Evolutionary conservation across 208 protist genomes (phyloP), one percentile per base, ranked within the genome.

Genomic region (Wallacemonas sp.): DNA sequence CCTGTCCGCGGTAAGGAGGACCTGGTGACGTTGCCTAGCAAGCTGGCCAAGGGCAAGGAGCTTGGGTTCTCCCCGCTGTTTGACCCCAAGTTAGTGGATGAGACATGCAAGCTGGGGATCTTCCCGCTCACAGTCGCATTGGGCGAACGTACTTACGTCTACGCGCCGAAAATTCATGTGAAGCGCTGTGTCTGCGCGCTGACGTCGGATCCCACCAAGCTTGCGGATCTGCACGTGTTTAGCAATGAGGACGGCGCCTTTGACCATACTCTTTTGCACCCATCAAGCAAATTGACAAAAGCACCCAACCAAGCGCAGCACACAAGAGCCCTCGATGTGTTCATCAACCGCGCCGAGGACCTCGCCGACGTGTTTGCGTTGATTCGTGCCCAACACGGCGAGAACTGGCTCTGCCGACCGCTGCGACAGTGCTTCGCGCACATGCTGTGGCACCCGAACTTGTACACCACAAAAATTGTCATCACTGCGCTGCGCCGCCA

Each of bases 391-490:
- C 87, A 93, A 60, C 87, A 94, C 65, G 82, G 86, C 12, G 88
- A 96, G 41, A 92, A 88, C 41, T 96, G 91, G 88, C 46, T 96
- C 1, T 96, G 88, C 54, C 66, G 64, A n/a, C 65, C 75, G 0
- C 63, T 96, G 44, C 88, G 91, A 8, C 34, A 67, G 24, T 92
- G 85, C 54, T 57, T 94, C 46, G 39, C 81, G 1, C 66, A 88
- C 47, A 94, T 96, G 79, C 81, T 90, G 73, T 60, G 71, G 2
- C 69, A 93, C 48, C 61, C 70, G 2, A 65, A 80, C 0, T 58
- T 75, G 29, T 94, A 80, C 39, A 39, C 24, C 12, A 92, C 88
- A 11, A 87, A 90, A 74, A 76, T 95, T 68, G 64, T 95, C 44
- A 46, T 91, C 43, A 85, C 80, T 16, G 81, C 83, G 41, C 61